Conservation (phyloP, 78 protist species). For the Corallochytrium limacisporum region DNA sequence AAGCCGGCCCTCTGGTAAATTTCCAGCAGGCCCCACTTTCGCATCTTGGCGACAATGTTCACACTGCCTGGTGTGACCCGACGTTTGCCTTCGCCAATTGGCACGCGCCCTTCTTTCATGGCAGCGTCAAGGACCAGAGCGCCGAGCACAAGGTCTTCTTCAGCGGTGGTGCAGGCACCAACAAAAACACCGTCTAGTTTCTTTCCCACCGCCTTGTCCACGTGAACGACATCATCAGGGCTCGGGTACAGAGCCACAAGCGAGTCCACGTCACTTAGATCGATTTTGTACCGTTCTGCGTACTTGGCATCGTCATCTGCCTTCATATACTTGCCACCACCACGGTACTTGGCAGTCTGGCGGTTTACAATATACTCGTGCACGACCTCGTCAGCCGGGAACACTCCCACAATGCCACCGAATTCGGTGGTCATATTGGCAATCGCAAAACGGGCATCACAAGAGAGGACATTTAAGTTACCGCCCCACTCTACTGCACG, state of each 20-base stretch:
- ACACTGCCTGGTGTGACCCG: background rate
- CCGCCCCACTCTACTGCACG: background rate
- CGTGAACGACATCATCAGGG: background rate
- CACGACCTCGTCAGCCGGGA: background rate
- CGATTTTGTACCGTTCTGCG: background rate
- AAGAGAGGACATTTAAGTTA: background rate
- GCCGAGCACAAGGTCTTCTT: background rate
- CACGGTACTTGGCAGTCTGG: background rate
- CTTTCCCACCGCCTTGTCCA: background rate
- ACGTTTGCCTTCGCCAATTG: background rate
- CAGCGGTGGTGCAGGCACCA: background rate
- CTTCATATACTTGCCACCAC: background rate
- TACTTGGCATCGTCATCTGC: background rate
- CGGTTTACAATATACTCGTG: background rate
- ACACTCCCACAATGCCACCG: background rate
- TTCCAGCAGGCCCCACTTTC: background rate
- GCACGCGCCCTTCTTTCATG: background rate
- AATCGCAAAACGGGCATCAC: background rate
- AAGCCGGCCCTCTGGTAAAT: background rate
- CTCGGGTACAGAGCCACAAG: background rate
- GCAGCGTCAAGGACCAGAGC: background rate
- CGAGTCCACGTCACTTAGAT: background rate
- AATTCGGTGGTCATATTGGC: background rate
- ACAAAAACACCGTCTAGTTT: background rate
- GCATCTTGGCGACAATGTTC: background rate